Evolutionary conservation across 164 flowering plant species (phyloP).

Genomic region (Sextonia rubra): DNA sequence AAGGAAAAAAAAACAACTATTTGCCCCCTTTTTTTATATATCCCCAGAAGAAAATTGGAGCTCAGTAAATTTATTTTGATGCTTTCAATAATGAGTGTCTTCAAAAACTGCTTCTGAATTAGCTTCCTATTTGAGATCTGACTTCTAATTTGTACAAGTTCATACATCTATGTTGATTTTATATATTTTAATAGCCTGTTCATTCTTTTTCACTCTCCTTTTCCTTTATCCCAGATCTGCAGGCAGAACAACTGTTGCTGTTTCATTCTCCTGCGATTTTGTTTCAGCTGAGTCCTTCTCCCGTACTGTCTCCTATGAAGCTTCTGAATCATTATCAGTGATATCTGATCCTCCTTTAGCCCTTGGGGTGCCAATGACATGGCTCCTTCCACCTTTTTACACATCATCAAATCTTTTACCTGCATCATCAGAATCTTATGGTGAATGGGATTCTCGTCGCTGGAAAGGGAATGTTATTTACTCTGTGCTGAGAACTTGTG

Average conservation of each 20-base stretch:
- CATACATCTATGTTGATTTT: neutral
- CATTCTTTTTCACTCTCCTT: conserved; percentile 6
- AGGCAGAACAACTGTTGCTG: conserved; percentile 60
- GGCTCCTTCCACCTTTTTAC: conserved; percentile 90
- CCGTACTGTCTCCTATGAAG: conserved; percentile 49
- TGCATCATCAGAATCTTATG: conserved; percentile 38
- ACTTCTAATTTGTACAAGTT: neutral
- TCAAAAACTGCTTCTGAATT: neutral
- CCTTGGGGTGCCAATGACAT: conserved; percentile 81
- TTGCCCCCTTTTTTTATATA: too few relatives aligned
- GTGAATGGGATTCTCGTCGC: conserved; percentile 37
- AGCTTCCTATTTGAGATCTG: neutral
- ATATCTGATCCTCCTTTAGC: conserved; percentile 85
- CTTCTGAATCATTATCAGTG: conserved; percentile 54
- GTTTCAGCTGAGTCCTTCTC: conserved; percentile 37
- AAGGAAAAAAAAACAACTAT: too few relatives aligned
- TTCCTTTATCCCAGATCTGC: conserved; percentile 45
- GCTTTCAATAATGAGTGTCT: neutral
- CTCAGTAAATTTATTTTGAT: neutral
- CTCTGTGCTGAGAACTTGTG: conserved; percentile 47
- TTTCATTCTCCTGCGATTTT: conserved; percentile 82
- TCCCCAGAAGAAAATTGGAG: neutral
- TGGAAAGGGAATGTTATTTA: conserved; percentile 53
- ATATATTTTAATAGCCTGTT: neutral
- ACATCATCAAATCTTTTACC: conserved; percentile 69